Percentiles rank a stretch among this genome's conserved stretches.
These are phyloP conservation scores for Suhomyces ambrosiae DNA, from an alignment of 1,139 yeast species.

Conservation along the genomic window DNA sequence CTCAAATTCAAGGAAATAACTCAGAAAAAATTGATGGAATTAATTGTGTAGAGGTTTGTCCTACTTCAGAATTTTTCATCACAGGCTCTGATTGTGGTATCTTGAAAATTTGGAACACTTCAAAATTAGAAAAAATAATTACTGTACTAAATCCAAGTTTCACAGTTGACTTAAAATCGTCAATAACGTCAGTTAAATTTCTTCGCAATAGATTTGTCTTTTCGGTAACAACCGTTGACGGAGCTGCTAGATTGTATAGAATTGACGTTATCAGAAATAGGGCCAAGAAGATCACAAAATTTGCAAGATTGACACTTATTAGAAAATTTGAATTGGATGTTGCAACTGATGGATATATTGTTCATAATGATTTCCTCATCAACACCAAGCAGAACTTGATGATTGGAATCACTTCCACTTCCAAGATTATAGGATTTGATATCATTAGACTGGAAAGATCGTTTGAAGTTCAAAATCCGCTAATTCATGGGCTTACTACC, in stretches of 20 bases:
- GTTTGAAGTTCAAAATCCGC: conserved; percentile 53
- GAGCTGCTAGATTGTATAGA: conserved; percentile 57
- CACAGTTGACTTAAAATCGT: conserved; percentile 47
- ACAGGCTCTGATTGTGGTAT: conserved; percentile 79
- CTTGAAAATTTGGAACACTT: conserved; percentile 77
- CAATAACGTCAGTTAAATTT: conserved; percentile 53
- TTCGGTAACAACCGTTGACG: conserved; percentile 69
- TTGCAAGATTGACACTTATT: conserved; percentile 41
- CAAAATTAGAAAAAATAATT: conserved; percentile 64
- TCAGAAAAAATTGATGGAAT: conserved; percentile 39
- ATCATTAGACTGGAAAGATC: conserved; percentile 56
- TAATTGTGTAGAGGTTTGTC: conserved; percentile 57
- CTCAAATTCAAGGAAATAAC: conserved; percentile 42
- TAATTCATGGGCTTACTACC: conserved; percentile 65
- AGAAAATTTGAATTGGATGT: conserved; percentile 43
- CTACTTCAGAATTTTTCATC: conserved; percentile 67
- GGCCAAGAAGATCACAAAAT: conserved; percentile 36
- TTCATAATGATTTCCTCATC: conserved; percentile 42
- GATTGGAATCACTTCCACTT: conserved; percentile 54
- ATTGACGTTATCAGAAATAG: conserved; percentile 50
- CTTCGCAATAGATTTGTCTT: conserved; percentile 65
- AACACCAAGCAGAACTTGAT: conserved; percentile 28
- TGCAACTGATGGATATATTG: conserved; percentile 43
- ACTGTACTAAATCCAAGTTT: conserved; percentile 57
- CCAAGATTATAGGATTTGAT: conserved; percentile 59